Evolutionary conservation across 2,329 filamentous ascomycete genomes (phyloP), one percentile per base, ranked within the genome.

Genomic region (Xylariaceae sp.): DNA sequence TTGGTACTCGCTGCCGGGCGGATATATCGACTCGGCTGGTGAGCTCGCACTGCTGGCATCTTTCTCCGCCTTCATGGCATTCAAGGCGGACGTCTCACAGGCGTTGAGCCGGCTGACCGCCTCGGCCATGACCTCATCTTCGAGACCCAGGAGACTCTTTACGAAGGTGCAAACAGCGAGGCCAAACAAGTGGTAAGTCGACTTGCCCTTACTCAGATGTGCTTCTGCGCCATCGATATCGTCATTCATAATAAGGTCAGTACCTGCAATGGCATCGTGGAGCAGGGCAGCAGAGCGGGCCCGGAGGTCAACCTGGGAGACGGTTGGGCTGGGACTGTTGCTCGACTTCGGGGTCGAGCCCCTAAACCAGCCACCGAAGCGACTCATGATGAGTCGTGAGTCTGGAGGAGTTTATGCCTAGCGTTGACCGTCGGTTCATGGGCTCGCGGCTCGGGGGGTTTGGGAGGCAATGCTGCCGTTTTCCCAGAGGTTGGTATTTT

Each of bases 71-170:
- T 84, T 86, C 73, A 90, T 87, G 66, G 95, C 90, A 55, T 85
- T 82, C 77, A 85, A 88, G 3, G 92, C 89, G 55, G 83, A 81
- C 35, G 82, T 85, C 75, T 97, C 93, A 58, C 90, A 90, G 50
- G 88, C 85, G 54, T 81, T 81, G 30, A 99, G 80, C 53, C 85
- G 82, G 30, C 85, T 81, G 11, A 85, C 84, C 18, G 94, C 91
- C 77, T 95, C 86, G 58, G 85, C 85, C 88, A 97, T 94, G 65
- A 95, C 82, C 2, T 94, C 87, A 73, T 95, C 92, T 75, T 97
- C 94, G 68, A 96, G 94, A 1, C 92, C 92, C 1, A 97, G 77
- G 2, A 94, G 88, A 15, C 92, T 92, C 66, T 87, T 82, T 74
- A 97, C 87, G 72, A 97, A 97, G 50, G 85, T 85, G 17, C 92